Percentiles rank a stretch among this genome's conserved stretches.
Conservation (phyloP, 441 rosid genomes). For the Capsella rubella region DNA sequence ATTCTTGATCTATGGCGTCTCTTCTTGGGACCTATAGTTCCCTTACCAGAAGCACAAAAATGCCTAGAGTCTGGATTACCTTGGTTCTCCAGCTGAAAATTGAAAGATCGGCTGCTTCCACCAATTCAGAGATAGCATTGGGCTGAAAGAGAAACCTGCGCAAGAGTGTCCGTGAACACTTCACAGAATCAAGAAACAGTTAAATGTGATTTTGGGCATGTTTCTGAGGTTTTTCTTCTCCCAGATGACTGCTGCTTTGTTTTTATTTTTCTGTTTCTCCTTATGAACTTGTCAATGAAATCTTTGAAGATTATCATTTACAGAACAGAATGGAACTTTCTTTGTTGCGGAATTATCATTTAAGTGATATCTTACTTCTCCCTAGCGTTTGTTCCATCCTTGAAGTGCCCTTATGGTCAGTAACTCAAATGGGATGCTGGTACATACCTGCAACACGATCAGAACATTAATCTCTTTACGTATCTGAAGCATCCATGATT, state of each 20-base stretch:
- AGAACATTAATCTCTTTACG: no score
- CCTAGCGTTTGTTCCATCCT: neutral
- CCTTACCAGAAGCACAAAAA: conserved; percentile 57
- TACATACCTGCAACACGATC: neutral
- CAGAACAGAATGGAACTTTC: neutral
- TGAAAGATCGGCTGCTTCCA: conserved; percentile 36
- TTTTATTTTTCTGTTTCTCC: neutral
- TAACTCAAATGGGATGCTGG: neutral
- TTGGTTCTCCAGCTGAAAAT: conserved; percentile 68
- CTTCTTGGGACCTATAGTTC: conserved; percentile 90
- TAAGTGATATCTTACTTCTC: neutral
- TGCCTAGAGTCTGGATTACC: conserved; percentile 83
- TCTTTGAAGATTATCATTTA: conserved; percentile 7
- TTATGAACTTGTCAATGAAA: neutral
- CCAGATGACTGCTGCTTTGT: conserved; percentile 3
- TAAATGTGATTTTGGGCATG: conserved; percentile 9
- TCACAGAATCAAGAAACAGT: neutral
- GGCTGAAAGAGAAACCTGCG: conserved; percentile 17
- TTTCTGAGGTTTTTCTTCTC: conserved; percentile 11
- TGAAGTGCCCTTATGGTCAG: neutral
- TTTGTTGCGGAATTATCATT: neutral
- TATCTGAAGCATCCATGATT: neutral
- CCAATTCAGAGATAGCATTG: conserved; percentile 15
- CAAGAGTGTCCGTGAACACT: neutral
- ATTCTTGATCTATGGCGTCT: conserved; percentile 96